Conservation (phyloP, 768 basidiomycete species). For the Pisolithus albus region DNA sequence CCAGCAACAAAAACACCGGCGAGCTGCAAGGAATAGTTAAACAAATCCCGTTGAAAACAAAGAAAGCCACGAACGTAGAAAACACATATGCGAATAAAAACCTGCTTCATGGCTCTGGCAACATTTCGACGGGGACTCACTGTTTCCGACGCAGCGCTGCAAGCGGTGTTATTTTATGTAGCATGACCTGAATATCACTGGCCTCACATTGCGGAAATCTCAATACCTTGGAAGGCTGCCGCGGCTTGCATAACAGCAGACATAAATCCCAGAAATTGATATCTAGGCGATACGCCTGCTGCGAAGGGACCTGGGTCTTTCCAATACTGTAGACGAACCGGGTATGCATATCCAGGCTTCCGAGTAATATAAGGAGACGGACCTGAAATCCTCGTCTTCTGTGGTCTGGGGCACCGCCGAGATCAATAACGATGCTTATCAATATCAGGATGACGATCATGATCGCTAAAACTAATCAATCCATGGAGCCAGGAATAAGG, state of each 20-base stretch:
- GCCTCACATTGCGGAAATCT: conserved; percentile 30
- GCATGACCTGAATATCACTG: conserved; percentile 3
- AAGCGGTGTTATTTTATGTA: background rate
- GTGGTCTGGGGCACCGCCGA: conserved; percentile 50
- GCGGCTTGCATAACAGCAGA: conserved; percentile 48
- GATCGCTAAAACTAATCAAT: conserved; percentile 31
- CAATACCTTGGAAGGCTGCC: conserved; percentile 52
- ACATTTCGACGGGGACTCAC: conserved; percentile 74
- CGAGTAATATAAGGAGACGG: conserved; percentile 1
- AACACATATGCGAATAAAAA: conserved; percentile 72
- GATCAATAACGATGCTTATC: conserved; percentile 62
- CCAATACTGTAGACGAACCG: conserved; percentile 33
- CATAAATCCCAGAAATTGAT: conserved; percentile 29
- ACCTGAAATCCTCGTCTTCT: conserved; percentile 65
- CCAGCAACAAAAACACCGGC: conserved; percentile 64
- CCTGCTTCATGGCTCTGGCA: conserved; percentile 62
- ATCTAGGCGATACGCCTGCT: background rate
- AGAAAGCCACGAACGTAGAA: conserved; percentile 51
- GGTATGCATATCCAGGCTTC: no score
- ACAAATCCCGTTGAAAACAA: background rate
- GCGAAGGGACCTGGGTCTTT: conserved; percentile 44
- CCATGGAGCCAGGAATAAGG: background rate
- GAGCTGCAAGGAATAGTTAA: conserved; percentile 32
- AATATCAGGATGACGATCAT: conserved; percentile 57
- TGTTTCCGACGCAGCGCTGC: conserved; percentile 69